Evolutionary conservation across 495 filamentous ascomycete genomes (phyloP).

Genomic region (Symbiotaphrina buchneri): DNA sequence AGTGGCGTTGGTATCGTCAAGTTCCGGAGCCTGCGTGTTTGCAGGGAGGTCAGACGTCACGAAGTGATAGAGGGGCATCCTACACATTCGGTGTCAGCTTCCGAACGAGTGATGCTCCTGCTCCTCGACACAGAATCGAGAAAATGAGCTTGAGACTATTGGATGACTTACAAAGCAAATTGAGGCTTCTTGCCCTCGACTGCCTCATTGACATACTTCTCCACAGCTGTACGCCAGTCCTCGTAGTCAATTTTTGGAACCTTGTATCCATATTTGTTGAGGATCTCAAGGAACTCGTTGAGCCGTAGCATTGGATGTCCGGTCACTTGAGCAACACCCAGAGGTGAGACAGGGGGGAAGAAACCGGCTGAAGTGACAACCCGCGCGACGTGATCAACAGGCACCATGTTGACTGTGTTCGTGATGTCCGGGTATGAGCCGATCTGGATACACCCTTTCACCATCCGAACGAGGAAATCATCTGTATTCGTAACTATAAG

Average conservation of each 20-base stretch:
- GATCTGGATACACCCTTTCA: constrained; percentile 78
- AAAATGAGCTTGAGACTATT: no score
- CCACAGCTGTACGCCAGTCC: constrained; percentile 24
- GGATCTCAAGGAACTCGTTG: constrained; percentile 48
- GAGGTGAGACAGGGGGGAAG: constrained; percentile 25
- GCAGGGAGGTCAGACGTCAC: constrained; percentile 57
- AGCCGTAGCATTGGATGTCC: constrained; percentile 59
- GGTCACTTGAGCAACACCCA: constrained; percentile 56
- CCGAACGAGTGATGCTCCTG: background rate
- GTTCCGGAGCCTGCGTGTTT: constrained; percentile 55
- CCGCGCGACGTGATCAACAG: constrained; percentile 62
- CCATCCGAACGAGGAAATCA: constrained; percentile 35
- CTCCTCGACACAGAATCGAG: background rate
- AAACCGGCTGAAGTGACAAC: constrained; percentile 56
- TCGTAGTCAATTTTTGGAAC: constrained; percentile 33
- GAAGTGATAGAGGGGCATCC: constrained; percentile 71
- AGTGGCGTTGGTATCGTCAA: constrained; percentile 55
- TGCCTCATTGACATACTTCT: constrained; percentile 37
- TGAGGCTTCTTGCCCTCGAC: constrained; percentile 29
- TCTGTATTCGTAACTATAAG: constrained; percentile 5
- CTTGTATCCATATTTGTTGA: constrained; percentile 58
- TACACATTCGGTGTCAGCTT: constrained; percentile 3
- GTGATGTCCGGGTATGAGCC: constrained; percentile 44
- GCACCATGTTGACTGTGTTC: constrained; percentile 84
- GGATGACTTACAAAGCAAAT: constrained; percentile 40